These are phyloP conservation scores for Suillus variegatus DNA, from an alignment of 768 basidiomycete species.

Conservation along the genomic window DNA sequence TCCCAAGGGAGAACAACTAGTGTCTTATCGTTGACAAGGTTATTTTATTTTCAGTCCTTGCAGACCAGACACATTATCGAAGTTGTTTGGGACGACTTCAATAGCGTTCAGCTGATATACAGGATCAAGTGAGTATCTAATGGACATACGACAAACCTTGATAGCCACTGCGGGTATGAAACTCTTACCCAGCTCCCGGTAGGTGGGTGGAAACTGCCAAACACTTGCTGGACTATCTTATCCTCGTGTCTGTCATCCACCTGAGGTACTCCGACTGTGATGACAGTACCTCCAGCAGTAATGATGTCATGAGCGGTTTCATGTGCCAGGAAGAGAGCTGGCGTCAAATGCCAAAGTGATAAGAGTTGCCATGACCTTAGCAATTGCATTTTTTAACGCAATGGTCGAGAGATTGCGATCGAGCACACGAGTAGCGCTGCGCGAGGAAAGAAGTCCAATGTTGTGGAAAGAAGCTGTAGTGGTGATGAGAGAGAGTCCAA, in stretches of 20 bases:
- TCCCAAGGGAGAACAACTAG: constrained; percentile 36
- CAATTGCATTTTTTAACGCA: constrained; percentile 15
- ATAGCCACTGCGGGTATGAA: constrained; percentile 18
- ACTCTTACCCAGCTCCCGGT: constrained; percentile 10
- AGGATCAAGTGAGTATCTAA: no score
- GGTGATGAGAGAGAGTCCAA: constrained; percentile 39
- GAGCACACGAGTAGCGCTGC: constrained; percentile 41
- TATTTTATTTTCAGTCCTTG: constrained; percentile 29
- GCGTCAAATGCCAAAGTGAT: constrained; percentile 27
- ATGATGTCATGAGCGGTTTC: constrained; percentile 33
- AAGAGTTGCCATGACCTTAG: constrained; percentile 13
- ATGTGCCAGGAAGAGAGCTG: constrained; percentile 32
- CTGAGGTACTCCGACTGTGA: constrained; percentile 3
- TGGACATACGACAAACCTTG: constrained; percentile 15
- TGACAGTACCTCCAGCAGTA: constrained; percentile 31
- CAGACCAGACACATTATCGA: constrained; percentile 38
- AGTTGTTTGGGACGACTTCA: constrained; percentile 34
- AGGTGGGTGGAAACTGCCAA: constrained; percentile 7
- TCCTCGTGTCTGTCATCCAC: constrained; percentile 11
- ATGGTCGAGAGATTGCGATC: constrained; percentile 26
- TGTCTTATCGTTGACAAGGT: constrained; percentile 43
- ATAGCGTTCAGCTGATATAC: constrained; percentile 34
- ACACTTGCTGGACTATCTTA: neutral
- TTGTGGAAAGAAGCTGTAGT: constrained; percentile 42
- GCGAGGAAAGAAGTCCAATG: constrained; percentile 30